phyloP scores from a whole-genome alignment of 306 rosid genomes.

The Fragaria ananassa region DNA sequence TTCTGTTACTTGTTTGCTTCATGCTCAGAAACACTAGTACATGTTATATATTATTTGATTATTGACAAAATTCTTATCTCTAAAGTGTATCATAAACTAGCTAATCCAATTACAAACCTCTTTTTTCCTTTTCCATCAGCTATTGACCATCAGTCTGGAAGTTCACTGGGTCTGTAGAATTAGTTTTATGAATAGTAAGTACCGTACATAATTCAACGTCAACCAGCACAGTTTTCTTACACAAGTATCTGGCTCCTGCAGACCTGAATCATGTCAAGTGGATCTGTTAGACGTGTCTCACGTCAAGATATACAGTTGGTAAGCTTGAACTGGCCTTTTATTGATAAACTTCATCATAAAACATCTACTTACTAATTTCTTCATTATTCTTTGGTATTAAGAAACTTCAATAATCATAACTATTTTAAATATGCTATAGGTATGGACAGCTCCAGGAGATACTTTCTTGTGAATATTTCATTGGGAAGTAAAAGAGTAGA shows the following conservation, averaged over 20 bases:
- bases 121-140: constrained; percentile 6
- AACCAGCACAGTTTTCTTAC: constrained; percentile 8
- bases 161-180: constrained; percentile 10
- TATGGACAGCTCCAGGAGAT: neutral
- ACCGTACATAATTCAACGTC: constrained; percentile 2
- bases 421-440: neutral
- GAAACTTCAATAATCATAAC: neutral
- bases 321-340: constrained; percentile 31
- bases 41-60: neutral
- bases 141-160: constrained; percentile 4
- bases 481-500: neutral
- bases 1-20: neutral
- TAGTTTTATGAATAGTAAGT: neutral
- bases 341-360: constrained; percentile 6
- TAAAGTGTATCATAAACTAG: neutral
- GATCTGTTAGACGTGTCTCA: constrained; percentile 70
- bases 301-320: constrained; percentile 88
- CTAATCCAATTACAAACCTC: constrained; percentile 10
- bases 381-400: neutral
- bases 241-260: constrained; percentile 11
- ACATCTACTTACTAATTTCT: neutral
- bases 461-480: neutral
- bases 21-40: neutral
- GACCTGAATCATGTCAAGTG: constrained; percentile 59
- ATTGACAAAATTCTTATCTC: neutral